Conservation (phyloP, 2,329 filamentous ascomycete genomes). For the Aspergillus arachidicola region DNA sequence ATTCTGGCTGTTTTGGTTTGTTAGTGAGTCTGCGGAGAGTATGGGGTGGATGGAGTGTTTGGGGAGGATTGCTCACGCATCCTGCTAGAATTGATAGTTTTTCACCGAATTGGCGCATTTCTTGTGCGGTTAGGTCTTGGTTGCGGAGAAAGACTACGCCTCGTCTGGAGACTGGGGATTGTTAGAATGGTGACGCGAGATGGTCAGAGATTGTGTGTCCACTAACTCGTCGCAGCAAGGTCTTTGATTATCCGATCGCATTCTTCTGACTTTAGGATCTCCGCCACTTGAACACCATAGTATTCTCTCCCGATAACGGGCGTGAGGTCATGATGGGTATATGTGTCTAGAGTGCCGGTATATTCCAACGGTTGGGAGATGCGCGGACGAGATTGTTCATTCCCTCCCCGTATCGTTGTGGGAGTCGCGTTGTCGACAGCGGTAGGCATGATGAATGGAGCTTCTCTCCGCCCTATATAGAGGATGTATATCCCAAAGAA, state of each 20-base stretch:
- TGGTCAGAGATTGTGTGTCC: conserved; percentile 34
- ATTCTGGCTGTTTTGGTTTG: conserved; percentile 43
- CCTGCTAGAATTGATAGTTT: conserved; percentile 49
- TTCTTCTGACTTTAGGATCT: conserved; percentile 60
- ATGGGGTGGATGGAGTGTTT: too few relatives aligned
- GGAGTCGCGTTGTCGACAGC: conserved; percentile 9
- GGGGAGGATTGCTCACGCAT: conserved; percentile 30
- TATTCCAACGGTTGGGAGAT: conserved; percentile 39
- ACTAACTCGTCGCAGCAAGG: conserved; percentile 64
- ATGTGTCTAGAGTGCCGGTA: conserved; percentile 42
- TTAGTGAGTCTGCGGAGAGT: neutral
- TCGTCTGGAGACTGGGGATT: conserved; percentile 60
- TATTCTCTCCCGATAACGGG: conserved; percentile 47
- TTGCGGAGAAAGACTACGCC: conserved; percentile 72
- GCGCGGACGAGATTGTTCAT: conserved; percentile 25
- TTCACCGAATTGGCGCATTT: conserved; percentile 60
- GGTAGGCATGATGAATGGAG: conserved; percentile 20
- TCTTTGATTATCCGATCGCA: conserved; percentile 66
- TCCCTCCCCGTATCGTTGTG: conserved; percentile 24
- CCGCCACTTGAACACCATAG: conserved; percentile 47
- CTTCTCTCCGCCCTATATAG: neutral
- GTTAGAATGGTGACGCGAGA: neutral
- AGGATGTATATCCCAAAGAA: neutral
- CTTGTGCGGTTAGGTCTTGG: conserved; percentile 62
- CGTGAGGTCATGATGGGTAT: conserved; percentile 44